Evolutionary conservation across 352 stramenopile genomes (phyloP).

Genomic region (Plasmopara halstedii): DNA sequence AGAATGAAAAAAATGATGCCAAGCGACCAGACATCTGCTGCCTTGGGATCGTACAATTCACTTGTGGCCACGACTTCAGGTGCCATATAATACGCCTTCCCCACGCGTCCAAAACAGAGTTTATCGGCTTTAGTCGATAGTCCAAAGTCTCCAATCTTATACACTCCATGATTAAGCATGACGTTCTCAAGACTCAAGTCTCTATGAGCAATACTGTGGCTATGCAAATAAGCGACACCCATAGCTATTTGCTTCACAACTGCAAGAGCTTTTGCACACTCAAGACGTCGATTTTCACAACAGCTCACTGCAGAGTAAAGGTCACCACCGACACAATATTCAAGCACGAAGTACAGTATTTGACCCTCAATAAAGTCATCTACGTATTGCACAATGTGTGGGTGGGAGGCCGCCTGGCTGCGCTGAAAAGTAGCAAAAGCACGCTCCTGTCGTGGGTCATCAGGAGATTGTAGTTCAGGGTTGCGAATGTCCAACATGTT

Average conservation of each 20-base stretch:
- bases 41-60: constrained; percentile 25
- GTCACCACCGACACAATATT: constrained; percentile 29
- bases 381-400: constrained; percentile 37
- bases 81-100: constrained; percentile 40
- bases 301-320: constrained; percentile 22
- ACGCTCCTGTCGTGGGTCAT: constrained; percentile 44
- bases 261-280: constrained; percentile 5
- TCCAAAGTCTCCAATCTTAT: constrained; percentile 45
- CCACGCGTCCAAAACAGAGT: constrained; percentile 11
- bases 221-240: constrained; percentile 21
- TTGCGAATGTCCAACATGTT: constrained; percentile 16
- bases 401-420: constrained; percentile 13
- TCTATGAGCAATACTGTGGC: constrained; percentile 20
- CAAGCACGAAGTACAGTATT: constrained; percentile 42
- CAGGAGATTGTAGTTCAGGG: constrained; percentile 12
- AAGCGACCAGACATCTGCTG: constrained; percentile 46
- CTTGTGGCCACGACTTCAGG: constrained; percentile 27
- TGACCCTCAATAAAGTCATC: constrained; percentile 38
- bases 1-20: constrained; percentile 48
- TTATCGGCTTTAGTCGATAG: constrained; percentile 17
- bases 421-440: constrained; percentile 25
- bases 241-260: constrained; percentile 21
- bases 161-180: constrained; percentile 19
- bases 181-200: constrained; percentile 42
- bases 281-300: constrained; percentile 10